A percentile compares a stretch with the other conserved stretches of the same genome.
phyloP scores from a whole-genome alignment of 768 basidiomycete genomes.

The Coprinellus aureogranulatus region DNA sequence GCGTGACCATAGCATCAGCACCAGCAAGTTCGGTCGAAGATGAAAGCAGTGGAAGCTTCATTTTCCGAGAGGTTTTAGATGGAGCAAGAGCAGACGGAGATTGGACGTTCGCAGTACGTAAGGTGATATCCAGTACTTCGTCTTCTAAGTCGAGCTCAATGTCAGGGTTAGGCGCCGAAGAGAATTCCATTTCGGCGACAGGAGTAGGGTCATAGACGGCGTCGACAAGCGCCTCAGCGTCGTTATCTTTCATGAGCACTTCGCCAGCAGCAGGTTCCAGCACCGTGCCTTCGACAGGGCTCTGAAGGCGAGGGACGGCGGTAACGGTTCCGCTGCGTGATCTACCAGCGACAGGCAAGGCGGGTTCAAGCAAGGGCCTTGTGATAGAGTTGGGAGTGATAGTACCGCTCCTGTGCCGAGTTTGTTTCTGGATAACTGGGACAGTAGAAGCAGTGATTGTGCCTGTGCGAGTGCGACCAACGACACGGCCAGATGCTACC shows the following conservation, averaged over 20 bases:
- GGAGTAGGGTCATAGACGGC: slow-evolving; percentile 6
- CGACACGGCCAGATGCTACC: background rate
- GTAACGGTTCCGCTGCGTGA: slow-evolving; percentile 2
- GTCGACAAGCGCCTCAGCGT: background rate
- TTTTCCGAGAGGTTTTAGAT: background rate
- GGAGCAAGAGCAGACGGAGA: background rate
- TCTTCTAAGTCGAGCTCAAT: slow-evolving; percentile 1
- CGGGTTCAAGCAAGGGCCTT: background rate
- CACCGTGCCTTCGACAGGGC: background rate
- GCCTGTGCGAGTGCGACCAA: background rate
- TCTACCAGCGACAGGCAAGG: background rate
- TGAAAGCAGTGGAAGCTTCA: background rate
- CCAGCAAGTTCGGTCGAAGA: background rate
- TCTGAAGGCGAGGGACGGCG: background rate
- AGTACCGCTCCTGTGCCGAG: slow-evolving; percentile 5
- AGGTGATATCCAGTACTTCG: background rate
- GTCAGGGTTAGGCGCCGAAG: slow-evolving; percentile 8
- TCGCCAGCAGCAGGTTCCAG: background rate
- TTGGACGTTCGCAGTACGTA: too few species aligned
- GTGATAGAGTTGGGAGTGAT: background rate
- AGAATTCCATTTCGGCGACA: slow-evolving; percentile 1
- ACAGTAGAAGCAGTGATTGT: background rate
- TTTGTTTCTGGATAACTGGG: background rate
- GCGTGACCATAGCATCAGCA: background rate
- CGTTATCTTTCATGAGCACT: background rate